Conservation (phyloP, 495 filamentous ascomycete species). For the Daldinia loculata region DNA sequence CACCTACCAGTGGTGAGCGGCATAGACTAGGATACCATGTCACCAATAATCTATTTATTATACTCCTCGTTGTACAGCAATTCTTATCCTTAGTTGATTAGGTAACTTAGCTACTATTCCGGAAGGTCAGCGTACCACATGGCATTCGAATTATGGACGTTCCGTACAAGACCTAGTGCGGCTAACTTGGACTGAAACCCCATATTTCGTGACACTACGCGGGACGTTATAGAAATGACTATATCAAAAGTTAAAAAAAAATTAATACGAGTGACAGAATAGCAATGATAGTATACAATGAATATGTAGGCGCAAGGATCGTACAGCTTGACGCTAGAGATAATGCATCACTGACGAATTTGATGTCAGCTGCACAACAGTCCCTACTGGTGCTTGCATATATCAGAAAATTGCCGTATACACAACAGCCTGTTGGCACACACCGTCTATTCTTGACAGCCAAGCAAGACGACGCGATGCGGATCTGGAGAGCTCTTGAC, state of each 20-base stretch:
- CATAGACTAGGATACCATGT: background rate
- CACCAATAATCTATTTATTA: background rate
- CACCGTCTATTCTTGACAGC: constrained; percentile 1
- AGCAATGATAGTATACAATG: background rate
- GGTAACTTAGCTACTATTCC: background rate
- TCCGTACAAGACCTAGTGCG: constrained; percentile 8
- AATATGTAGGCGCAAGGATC: background rate
- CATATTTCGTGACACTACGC: constrained; percentile 4
- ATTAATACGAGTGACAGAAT: background rate
- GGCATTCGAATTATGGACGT: constrained; percentile 7
- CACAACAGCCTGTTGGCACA: constrained; percentile 16
- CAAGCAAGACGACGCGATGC: constrained; percentile 24
- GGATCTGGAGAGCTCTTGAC: background rate
- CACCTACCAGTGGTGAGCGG: background rate
- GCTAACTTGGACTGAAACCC: constrained; percentile 1
- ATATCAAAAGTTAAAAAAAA: background rate
- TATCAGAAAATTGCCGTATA: constrained; percentile 15
- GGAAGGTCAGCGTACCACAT: constrained; percentile 14
- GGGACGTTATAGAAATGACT: background rate
- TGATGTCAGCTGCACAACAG: background rate
- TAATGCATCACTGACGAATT: background rate
- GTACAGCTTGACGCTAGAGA: background rate
- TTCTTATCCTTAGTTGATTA: background rate
- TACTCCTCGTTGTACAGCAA: background rate
- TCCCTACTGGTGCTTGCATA: background rate